Conservation (phyloP, 1,284 basidiomycete species). For the Porogramme epimiltina region DNA sequence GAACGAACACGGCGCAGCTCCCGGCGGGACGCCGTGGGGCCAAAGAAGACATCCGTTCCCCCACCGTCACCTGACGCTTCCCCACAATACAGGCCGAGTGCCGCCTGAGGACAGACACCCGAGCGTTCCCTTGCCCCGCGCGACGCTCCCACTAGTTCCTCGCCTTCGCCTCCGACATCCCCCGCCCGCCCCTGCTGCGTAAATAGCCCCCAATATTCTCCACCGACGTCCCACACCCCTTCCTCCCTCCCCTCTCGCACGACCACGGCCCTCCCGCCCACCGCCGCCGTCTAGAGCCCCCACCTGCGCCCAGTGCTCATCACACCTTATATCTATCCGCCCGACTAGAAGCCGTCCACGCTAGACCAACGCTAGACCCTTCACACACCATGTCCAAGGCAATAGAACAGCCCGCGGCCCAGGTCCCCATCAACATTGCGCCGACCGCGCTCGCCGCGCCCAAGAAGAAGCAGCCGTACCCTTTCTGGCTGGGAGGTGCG, state of each 20-base stretch:
- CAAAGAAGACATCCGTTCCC: neutral
- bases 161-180: conserved; percentile 9
- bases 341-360: conserved; percentile 5
- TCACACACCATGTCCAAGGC: conserved; percentile 16
- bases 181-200: conserved; percentile 4
- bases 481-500: conserved; percentile 81
- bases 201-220: conserved; percentile 18
- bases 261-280: conserved; percentile 1
- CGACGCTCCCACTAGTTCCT: conserved; percentile 17
- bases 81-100: neutral
- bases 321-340: neutral
- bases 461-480: conserved; percentile 68
- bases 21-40: too few relatives aligned
- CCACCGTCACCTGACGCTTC: conserved; percentile 16
- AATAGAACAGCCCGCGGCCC: conserved; percentile 12
- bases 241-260: neutral
- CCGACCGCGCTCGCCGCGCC: conserved; percentile 10
- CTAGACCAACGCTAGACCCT: neutral
- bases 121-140: conserved; percentile 10
- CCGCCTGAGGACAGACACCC: too few relatives aligned
- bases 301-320: neutral
- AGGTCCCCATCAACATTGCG: conserved; percentile 12
- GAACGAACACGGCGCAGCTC: too few relatives aligned
- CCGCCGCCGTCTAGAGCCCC: neutral
- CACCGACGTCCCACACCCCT: neutral